phyloP scores from a whole-genome alignment of 805 yeast genomes.

The Sugiyamaella smithiae region DNA sequence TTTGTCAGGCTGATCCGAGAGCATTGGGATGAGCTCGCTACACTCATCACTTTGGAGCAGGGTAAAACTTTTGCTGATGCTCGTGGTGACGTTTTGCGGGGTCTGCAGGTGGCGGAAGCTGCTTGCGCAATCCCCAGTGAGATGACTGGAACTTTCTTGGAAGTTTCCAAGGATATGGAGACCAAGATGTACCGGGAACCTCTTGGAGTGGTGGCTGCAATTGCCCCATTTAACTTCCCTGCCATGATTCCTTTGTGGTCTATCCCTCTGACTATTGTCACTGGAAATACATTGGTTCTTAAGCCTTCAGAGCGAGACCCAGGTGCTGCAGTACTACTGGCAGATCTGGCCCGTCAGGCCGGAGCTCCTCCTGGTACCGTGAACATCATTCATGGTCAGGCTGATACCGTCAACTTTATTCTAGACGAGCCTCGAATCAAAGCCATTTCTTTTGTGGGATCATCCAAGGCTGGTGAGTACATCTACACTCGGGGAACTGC shows the following conservation, averaged over 20 bases:
- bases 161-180: constrained; percentile 72
- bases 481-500: constrained; percentile 64
- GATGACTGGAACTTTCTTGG: constrained; percentile 59
- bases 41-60: constrained; percentile 64
- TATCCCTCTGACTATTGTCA: constrained; percentile 57
- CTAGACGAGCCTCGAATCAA: constrained; percentile 70
- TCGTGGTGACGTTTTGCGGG: constrained; percentile 69
- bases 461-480: constrained; percentile 74
- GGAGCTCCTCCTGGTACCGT: constrained; percentile 75
- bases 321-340: constrained; percentile 73
- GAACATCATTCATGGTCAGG: constrained; percentile 71
- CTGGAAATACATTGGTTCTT: constrained; percentile 71
- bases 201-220: constrained; percentile 72
- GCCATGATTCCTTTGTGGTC: constrained; percentile 79
- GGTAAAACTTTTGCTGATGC: constrained; percentile 78
- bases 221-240: constrained; percentile 80
- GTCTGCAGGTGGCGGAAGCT: constrained; percentile 76
- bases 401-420: constrained; percentile 66
- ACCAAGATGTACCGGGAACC: constrained; percentile 71
- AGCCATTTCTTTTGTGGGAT: constrained; percentile 77
- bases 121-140: constrained; percentile 63
- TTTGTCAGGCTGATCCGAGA: constrained; percentile 60
- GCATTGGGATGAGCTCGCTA: constrained; percentile 67
- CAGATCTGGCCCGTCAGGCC: constrained; percentile 67
- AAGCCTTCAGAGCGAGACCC: constrained; percentile 76